Evolutionary conservation across 2,329 filamentous ascomycete genomes (phyloP).

Genomic region (Phyllosticta citrichinensis): DNA sequence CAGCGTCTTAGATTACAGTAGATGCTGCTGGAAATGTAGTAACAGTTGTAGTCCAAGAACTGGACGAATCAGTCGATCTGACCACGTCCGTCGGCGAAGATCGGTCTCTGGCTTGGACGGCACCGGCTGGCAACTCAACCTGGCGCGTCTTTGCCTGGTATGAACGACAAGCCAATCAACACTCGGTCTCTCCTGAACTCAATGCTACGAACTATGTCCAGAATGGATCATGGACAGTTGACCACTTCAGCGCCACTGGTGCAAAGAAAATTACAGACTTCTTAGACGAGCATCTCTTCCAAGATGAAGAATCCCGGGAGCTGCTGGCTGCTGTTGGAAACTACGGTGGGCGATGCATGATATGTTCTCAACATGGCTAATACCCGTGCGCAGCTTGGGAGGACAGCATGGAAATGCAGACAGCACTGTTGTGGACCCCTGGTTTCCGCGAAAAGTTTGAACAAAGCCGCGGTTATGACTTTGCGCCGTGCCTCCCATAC

Average conservation of each 20-base stretch:
- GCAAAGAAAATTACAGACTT: constrained; percentile 19
- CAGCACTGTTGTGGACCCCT: constrained; percentile 19
- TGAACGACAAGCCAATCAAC: constrained; percentile 16
- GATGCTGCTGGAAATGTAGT: neutral
- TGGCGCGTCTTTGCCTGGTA: constrained; percentile 16
- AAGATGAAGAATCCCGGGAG: constrained; percentile 12
- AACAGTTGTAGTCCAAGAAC: neutral
- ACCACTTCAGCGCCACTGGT: constrained; percentile 22
- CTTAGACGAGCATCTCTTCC: constrained; percentile 23
- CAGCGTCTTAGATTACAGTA: neutral
- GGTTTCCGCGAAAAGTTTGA: constrained; percentile 17
- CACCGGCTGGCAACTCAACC: constrained; percentile 10
- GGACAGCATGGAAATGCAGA: constrained; percentile 23
- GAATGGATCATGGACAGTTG: constrained; percentile 25
- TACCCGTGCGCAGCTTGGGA: constrained; percentile 19
- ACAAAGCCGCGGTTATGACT: constrained; percentile 17
- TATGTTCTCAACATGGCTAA: neutral
- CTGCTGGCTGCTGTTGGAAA: constrained; percentile 18
- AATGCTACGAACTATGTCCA: constrained; percentile 20
- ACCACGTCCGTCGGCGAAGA: constrained; percentile 10
- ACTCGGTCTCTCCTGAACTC: constrained; percentile 11
- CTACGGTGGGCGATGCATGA: constrained; percentile 15
- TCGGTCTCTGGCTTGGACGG: constrained; percentile 12
- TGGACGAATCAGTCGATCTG: constrained; percentile 12
- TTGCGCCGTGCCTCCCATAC: constrained; percentile 23